Percentiles rank a stretch among this genome's conserved stretches.
Conservation (phyloP, 2,329 filamentous ascomycete genomes). For the Fusarium sp. region DNA sequence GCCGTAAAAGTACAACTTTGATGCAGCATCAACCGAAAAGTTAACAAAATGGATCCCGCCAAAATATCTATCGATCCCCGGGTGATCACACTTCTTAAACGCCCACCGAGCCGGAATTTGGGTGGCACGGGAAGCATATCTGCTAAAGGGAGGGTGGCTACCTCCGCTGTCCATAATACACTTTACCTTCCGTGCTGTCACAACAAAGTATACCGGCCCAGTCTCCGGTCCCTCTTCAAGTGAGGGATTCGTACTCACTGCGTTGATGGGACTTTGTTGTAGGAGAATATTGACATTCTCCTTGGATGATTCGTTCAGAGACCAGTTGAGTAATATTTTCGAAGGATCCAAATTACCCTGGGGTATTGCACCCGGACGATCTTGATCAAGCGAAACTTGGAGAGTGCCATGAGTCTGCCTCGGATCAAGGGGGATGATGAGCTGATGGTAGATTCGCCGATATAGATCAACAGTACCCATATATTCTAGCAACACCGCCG, state of each 20-base stretch:
- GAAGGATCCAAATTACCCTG: neutral
- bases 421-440: constrained; percentile 37
- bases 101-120: constrained; percentile 40
- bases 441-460: constrained; percentile 35
- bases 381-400: neutral
- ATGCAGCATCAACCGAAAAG: constrained; percentile 1
- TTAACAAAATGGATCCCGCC: constrained; percentile 43
- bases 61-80: constrained; percentile 19
- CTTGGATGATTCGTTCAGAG: constrained; percentile 19
- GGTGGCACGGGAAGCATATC: constrained; percentile 24
- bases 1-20: neutral
- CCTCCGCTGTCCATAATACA: constrained; percentile 11
- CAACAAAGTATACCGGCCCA: constrained; percentile 41
- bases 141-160: constrained; percentile 34
- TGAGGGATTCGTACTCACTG: constrained; percentile 9
- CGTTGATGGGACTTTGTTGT: constrained; percentile 35
- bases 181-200: neutral
- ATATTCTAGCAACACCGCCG: constrained; percentile 41
- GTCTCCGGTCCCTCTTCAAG: constrained; percentile 7
- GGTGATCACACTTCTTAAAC: constrained; percentile 28
- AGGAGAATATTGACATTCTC: constrained; percentile 33
- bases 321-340: neutral
- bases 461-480: constrained; percentile 35
- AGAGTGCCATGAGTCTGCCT: neutral
- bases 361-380: neutral